Evolutionary conservation across 345 rosid species (phyloP), one percentile per base, ranked within the genome.

Genomic region (Hirschfeldia incana): DNA sequence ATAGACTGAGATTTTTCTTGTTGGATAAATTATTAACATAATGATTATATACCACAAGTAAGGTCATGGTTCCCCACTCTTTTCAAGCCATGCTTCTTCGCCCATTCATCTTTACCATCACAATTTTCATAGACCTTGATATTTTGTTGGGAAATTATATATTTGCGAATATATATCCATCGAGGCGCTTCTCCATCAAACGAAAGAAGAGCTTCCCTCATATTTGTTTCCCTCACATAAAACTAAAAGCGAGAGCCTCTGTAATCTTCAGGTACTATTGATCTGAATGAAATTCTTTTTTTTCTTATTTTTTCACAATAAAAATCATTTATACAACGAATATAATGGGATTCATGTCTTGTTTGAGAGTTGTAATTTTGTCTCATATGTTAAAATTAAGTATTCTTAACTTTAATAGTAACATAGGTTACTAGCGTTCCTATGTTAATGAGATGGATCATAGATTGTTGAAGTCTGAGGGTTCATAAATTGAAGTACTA

Each of bases 61-160:
- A 73, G 32, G 33, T 78, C 42, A 67, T 78, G 82, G 69, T 78
- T 78, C 64, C 13, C 82, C 82, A 78, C 82, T 78, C 73, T 30
- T 55, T 73, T 67, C 42, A 78, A 73, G 55, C 63, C 69, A 66
- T 73, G 34, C 69, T 59, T 67, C 64, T 72, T 72, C 51, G 37
- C 67, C 60, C 8, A 67, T 49, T 21, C 32, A 32, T 66, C 53
- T 66, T 78, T 72, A 72, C 49, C 76, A 72, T 57, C 29, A 65
- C 5, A 8, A 17, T 39, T 37, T 39, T 70, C 57, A 16, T 65
- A 53, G 15, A 27, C 55, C 65, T 64, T 77, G 16, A 65, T 57
- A 29, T 78, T 57, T 36, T 64, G 11, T 17, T 29, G 61, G 17
- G 3, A 44, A 30, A 11, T 9, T 58, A 67, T 65, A 2, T 67